phyloP scores from a whole-genome alignment of 306 rosid genomes.

The Lathyrus tuberosus region DNA sequence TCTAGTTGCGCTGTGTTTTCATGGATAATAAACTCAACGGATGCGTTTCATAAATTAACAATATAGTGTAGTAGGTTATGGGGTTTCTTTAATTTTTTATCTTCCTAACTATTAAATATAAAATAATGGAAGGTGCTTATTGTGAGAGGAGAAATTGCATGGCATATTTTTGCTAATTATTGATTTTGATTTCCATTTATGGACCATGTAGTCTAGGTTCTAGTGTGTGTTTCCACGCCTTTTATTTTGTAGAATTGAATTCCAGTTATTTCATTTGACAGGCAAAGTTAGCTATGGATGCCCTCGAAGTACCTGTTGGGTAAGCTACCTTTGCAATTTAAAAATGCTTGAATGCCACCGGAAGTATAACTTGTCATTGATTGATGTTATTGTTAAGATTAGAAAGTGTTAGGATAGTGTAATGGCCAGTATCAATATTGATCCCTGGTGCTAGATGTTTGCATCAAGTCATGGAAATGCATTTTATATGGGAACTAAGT shows the following conservation, averaged over 20 bases:
- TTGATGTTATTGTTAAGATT: constrained; percentile 9
- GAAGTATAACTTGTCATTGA: constrained; percentile 9
- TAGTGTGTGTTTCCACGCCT: background rate
- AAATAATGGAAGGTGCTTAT: background rate
- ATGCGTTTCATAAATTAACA: background rate
- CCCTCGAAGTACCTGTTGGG: constrained; percentile 96
- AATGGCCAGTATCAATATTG: background rate
- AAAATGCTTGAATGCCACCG: background rate
- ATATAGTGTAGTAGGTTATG: background rate
- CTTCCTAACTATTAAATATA: background rate
- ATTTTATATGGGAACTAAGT: background rate
- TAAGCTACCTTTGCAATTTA: constrained; percentile 39
- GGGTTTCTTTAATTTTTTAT: background rate
- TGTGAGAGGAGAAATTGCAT: background rate
- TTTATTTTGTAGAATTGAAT: constrained; percentile 16
- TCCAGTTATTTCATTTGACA: constrained; percentile 35
- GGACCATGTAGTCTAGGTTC: background rate
- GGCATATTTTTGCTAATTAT: background rate
- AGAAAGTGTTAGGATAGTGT: background rate
- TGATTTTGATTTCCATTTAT: background rate
- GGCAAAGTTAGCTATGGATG: constrained; percentile 72
- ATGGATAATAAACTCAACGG: background rate
- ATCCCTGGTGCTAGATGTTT: background rate
- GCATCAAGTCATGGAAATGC: constrained; percentile 3
- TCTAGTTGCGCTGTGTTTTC: background rate